Base-by-base conservation (phyloP, 2,329 filamentous ascomycete species). In the Elsinoe necatrix region DNA sequence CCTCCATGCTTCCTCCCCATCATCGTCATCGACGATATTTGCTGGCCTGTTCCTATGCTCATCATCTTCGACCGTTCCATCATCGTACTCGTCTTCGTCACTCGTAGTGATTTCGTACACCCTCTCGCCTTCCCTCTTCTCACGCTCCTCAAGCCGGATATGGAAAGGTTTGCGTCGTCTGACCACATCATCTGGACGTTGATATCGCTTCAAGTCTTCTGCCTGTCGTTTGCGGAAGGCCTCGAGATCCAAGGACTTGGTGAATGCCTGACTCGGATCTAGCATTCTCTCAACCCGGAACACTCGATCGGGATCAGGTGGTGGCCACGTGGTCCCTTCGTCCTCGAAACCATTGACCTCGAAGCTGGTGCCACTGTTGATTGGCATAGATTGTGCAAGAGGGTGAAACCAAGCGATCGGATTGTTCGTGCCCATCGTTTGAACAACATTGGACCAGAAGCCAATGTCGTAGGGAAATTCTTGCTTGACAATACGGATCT, bases 391-490 rank as follows among this genome's bases (percentile, higher is more conserved):
- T 3, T 68, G 62, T 0, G 83, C 77, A 39, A 90, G 76, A 0
- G 88, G 88, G 62, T 81, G 80, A 57, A 89, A 72, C 88, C 88
- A 93, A 5, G 77, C 67, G 0, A 89, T 61, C 0, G 80, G 68
- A 65, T 88, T 89, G 6, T 67, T 62, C 0, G 81, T 84, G 3
- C 87, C 86, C 85, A 93, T 91, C 14, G 83, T 85, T 66, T 88
- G 84, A 14, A 79, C 77, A 66, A 92, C 77, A 68, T 95, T 95
- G 34, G 73, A 68, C 72, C 82, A 89, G 63, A 93, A 75, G 51
- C 86, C 87, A 43, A 92, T 72, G 65, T 95, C 88, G 70, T 90
- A 93, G 0, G 88, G 89, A 63, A 89, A 93, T 68, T 92, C 86
- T 63, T 91, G 80, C 55, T 77, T 79, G 57, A 79, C 75, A 42